phyloP scores from a whole-genome alignment of 768 basidiomycete species.

The Cystobasidium ongulense region DNA sequence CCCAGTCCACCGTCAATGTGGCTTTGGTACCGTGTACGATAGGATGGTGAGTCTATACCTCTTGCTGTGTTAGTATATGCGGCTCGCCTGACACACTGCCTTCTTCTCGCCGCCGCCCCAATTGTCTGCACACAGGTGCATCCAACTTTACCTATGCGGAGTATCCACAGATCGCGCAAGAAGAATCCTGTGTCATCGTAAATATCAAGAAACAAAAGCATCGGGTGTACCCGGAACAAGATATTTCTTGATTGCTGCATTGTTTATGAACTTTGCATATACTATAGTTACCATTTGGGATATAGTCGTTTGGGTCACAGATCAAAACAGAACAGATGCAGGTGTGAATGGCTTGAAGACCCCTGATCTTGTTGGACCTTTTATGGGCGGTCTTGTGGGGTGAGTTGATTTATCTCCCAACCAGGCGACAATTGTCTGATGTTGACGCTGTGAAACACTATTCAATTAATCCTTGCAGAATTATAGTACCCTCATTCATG shows the following conservation, averaged over 20 bases:
- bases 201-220: constrained; percentile 9
- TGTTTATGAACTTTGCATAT: neutral
- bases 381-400: constrained; percentile 9
- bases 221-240: neutral
- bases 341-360: neutral
- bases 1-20: neutral
- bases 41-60: neutral
- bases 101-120: neutral
- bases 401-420: too few species aligned
- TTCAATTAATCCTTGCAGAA: neutral
- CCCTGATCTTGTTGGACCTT: constrained; percentile 3
- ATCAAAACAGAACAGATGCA: neutral
- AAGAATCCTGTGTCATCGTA: neutral
- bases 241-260: neutral
- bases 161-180: neutral
- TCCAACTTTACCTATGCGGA: constrained; percentile 20
- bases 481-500: constrained; percentile 17
- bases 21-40: neutral
- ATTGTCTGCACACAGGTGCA: neutral
- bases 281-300: constrained; percentile 4
- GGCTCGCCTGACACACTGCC: neutral
- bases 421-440: too few species aligned
- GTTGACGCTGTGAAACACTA: too few species aligned
- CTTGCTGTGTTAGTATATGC: neutral
- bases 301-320: neutral